Conservation (phyloP, 139 green algal species). For the Mesostigma viride region DNA sequence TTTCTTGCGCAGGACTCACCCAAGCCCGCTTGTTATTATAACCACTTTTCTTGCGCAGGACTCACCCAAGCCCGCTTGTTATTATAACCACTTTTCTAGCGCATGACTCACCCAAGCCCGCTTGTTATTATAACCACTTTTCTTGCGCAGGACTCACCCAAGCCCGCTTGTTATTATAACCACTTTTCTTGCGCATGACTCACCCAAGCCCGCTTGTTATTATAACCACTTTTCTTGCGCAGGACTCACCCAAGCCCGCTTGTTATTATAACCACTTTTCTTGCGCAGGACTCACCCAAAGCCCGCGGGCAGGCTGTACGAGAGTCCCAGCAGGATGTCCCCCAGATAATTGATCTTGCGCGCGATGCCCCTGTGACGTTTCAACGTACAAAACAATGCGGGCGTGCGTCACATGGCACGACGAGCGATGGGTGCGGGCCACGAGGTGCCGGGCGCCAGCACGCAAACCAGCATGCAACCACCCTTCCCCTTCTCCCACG, state of each 20-base stretch:
- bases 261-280: neutral
- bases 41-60: no score
- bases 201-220: neutral
- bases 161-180: neutral
- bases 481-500: neutral
- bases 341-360: constrained; percentile 91
- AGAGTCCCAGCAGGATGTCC: constrained; percentile 80
- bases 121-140: neutral
- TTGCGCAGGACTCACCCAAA: constrained; percentile 28
- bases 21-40: no score
- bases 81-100: no score
- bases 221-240: neutral
- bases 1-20: no score
- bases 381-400: neutral
- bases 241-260: neutral
- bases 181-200: neutral
- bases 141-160: neutral
- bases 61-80: no score
- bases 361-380: constrained; percentile 51
- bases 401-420: neutral
- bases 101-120: neutral
- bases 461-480: neutral
- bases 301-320: constrained; percentile 88
- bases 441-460: neutral
- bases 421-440: neutral